Evolutionary conservation across 805 yeast species (phyloP), one percentile per base, ranked within the genome.

Genomic region (Candida ovalis): DNA sequence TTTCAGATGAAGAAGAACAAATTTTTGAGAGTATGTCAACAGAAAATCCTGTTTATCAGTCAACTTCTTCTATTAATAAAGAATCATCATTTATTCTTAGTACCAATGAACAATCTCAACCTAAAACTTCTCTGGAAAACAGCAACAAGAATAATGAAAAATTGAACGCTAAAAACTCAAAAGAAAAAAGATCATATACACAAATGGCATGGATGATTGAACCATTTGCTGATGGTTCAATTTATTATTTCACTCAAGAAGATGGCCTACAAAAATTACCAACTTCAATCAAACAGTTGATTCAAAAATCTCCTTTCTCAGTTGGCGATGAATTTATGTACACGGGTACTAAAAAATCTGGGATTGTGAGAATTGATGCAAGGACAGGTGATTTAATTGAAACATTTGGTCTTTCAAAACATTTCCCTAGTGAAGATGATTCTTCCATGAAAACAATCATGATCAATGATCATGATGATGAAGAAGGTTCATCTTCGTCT

Each of bases 241-340:
- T 94, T 3, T 91, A 84, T 64, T 88, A 82, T 61, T 92, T 92
- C 66, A 82, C 87, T 15, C 81, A 82, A 17, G 79, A 78, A 30
- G 70, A 68, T 21, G 98, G 98, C 0, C 67, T 94, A 22, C 88
- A 86, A 59, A 85, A 80, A 60, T 73, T 94, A 3, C 97, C 97
- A 0, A 78, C 92, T 0, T 76, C 89, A 5, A 86, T 94, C 23
- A 80, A 81, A 53, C 85, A 86, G 51, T 72, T 94, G 47, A 88
- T 94, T 0, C 63, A 80, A 51, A 85, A 88, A 54, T 86, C 96
- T 1, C 99, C 99, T 0, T 88, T 92, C 64, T 84, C 94, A 2
- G 66, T 88, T 22, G 81, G 85, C 3, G 87, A 82, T 54, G 94
- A 89, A 61, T 88, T 87, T 57, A 78, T 89, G 2, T 94, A 90